A percentile compares a stretch with the other conserved stretches of the same genome.
Evolutionary conservation across 768 basidiomycete genomes (phyloP).

Genomic region (Podaxis carcinomalis): DNA sequence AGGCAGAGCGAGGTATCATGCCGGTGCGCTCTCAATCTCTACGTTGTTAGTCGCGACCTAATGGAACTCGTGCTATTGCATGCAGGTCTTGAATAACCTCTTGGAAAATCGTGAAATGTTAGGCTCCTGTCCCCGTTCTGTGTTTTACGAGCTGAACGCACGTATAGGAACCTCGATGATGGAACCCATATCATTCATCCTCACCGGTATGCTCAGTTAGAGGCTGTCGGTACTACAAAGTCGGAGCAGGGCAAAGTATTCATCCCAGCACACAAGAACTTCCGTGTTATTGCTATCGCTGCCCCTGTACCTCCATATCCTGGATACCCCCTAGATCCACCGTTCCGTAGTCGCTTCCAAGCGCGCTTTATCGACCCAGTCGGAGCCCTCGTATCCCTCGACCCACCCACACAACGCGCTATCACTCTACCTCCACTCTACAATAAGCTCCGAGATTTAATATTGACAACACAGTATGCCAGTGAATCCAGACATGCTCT

Average conservation of each 20-base stretch:
- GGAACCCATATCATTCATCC: constrained; percentile 68
- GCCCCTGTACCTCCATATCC: constrained; percentile 67
- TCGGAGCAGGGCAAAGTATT: constrained; percentile 39
- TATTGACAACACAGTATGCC: constrained; percentile 59
- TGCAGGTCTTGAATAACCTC: constrained; percentile 59
- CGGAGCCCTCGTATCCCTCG: constrained; percentile 45
- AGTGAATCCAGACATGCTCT: constrained; percentile 54
- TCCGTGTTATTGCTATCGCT: constrained; percentile 65
- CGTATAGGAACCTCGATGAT: constrained; percentile 58
- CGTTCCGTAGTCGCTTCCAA: constrained; percentile 66
- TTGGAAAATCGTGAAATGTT: constrained; percentile 72
- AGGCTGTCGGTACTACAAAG: constrained; percentile 24
- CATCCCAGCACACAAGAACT: constrained; percentile 63
- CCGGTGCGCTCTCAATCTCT: constrained; percentile 37
- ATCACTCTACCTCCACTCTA: constrained; percentile 24
- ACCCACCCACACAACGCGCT: constrained; percentile 13
- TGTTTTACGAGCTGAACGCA: background rate
- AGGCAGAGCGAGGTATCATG: constrained; percentile 71
- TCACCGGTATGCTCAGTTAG: constrained; percentile 50
- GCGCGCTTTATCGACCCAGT: constrained; percentile 63
- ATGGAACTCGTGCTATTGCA: constrained; percentile 1
- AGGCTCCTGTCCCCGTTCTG: constrained; percentile 3
- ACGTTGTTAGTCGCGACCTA: background rate
- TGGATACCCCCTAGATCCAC: constrained; percentile 63
- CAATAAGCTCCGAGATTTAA: constrained; percentile 47